phyloP scores from a whole-genome alignment of 768 basidiomycete genomes.

The Tylopilus balloui region DNA sequence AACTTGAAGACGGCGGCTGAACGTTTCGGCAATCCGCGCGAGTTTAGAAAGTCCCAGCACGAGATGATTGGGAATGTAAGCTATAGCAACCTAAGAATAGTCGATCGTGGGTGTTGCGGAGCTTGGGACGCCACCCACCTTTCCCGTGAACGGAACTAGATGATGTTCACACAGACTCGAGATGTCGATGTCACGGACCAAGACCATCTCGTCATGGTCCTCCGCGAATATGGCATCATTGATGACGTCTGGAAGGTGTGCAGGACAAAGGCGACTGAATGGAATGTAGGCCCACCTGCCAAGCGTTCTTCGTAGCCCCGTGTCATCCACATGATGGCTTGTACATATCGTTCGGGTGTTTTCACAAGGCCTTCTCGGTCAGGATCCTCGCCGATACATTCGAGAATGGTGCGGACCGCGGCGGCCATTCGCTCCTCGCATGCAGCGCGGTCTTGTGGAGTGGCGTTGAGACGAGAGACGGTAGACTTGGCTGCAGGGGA shows the following conservation, averaged over 20 bases:
- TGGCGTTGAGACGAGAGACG: constrained; percentile 75
- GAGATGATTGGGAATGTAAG: constrained; percentile 92
- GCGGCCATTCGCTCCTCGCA: constrained; percentile 73
- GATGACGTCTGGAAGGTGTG: constrained; percentile 71
- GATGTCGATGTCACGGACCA: constrained; percentile 95
- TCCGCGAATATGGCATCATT: constrained; percentile 98
- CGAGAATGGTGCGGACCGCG: constrained; percentile 88
- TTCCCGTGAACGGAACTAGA: constrained; percentile 95
- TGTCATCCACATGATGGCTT: constrained; percentile 99
- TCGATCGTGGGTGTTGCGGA: constrained; percentile 20
- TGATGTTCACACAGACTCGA: constrained; percentile 98
- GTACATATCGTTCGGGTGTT: constrained; percentile 94
- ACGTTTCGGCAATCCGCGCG: constrained; percentile 95
- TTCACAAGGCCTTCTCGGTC: constrained; percentile 86
- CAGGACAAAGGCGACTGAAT: constrained; percentile 9
- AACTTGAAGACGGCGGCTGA: constrained; percentile 91
- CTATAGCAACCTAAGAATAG: constrained; percentile 80
- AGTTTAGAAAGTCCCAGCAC: constrained; percentile 96
- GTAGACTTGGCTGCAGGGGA: constrained; percentile 78
- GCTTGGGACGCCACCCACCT: constrained; percentile 49
- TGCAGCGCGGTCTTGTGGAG: constrained; percentile 62
- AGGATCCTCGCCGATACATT: constrained; percentile 98
- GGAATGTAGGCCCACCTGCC: constrained; percentile 51
- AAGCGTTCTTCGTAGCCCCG: constrained; percentile 96
- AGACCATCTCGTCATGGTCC: constrained; percentile 99